Base-by-base conservation (phyloP, 805 yeast species). In the Spathaspora sp. region DNA sequence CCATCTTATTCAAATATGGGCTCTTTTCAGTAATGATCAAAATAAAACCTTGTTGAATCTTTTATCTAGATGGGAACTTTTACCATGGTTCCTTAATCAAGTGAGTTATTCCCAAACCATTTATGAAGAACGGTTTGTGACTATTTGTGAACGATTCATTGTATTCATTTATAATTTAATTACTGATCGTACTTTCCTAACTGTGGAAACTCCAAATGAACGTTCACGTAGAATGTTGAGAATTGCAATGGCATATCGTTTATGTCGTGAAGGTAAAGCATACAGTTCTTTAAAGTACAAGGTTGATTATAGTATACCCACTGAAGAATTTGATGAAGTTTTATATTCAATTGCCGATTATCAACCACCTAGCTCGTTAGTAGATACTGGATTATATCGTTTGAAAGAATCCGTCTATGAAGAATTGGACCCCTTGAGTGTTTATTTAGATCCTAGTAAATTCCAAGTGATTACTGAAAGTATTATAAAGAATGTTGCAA, bases 311-410 rank as follows among this genome's bases (percentile, higher is more conserved):
- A 66, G 61, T 35, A 67, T 70, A 11, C 58, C 66, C 0, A 35
- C 16, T 35, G 65, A 71, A 12, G 40, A 45, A 18, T 76, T 82
- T 52, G 87, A 82, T 55, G 65, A 63, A 2, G 68, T 78, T 49
- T 70, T 94, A 49, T 69, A 73, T 35, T 88, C 88, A 57, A 75
- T 83, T 32, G 84, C 96, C 1, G 80, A 75, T 35, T 83, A 77
- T 56, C 75, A 75, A n/a, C 77, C 86, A 1, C 94, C 96, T 2
- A 69, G 77, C 4, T 81, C 83, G 3, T 57, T 77, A 17, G 65
- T 77, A 20, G 87, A 87, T 56, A 67, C 76, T 19, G 89, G 96
- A 2, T 64, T 79, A 23, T 93, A 87, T 66, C 73, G 82, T 26
- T 74, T 94, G 53, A 90, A 87, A 60, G 76, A 79, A 2, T 77